phyloP scores from a whole-genome alignment of 2,329 filamentous ascomycete genomes.

The Diplodia intermedia region DNA sequence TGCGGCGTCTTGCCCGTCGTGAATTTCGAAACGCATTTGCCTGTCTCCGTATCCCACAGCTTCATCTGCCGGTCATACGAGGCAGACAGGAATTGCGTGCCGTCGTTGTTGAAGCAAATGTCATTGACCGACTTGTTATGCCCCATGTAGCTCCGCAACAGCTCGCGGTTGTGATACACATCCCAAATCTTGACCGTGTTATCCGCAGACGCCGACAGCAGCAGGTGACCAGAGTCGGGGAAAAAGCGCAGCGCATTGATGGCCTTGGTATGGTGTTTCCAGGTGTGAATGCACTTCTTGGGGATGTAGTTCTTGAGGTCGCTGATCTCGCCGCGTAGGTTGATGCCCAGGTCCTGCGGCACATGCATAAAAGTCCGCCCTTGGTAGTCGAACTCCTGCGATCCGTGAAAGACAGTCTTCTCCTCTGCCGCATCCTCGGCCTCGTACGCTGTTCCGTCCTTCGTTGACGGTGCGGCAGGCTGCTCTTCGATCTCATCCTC shows the following conservation, averaged over 20 bases:
- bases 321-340: slow-evolving; percentile 76
- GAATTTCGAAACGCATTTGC: slow-evolving; percentile 85
- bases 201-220: slow-evolving; percentile 90
- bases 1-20: slow-evolving; percentile 95
- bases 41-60: slow-evolving; percentile 97
- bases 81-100: slow-evolving; percentile 85
- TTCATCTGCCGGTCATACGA: slow-evolving; percentile 97
- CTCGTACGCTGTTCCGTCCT: slow-evolving; percentile 62
- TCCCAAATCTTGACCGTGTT: slow-evolving; percentile 94
- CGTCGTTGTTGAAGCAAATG: slow-evolving; percentile 81
- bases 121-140: slow-evolving; percentile 91
- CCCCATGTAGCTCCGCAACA: slow-evolving; percentile 88
- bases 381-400: slow-evolving; percentile 86
- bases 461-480: slow-evolving; percentile 67
- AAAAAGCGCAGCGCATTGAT: slow-evolving; percentile 92
- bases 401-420: slow-evolving; percentile 86
- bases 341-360: slow-evolving; percentile 65
- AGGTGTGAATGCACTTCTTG: slow-evolving; percentile 91
- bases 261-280: slow-evolving; percentile 79
- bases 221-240: slow-evolving; percentile 82
- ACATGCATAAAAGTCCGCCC: slow-evolving; percentile 98
- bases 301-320: slow-evolving; percentile 89
- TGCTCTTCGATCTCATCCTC: slow-evolving; percentile 72
- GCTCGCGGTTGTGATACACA: slow-evolving; percentile 85
- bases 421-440: slow-evolving; percentile 63